Evolutionary conservation across 306 rosid genomes (phyloP), one percentile per base, ranked within the genome.

Genomic region (Crotalaria pallida): DNA sequence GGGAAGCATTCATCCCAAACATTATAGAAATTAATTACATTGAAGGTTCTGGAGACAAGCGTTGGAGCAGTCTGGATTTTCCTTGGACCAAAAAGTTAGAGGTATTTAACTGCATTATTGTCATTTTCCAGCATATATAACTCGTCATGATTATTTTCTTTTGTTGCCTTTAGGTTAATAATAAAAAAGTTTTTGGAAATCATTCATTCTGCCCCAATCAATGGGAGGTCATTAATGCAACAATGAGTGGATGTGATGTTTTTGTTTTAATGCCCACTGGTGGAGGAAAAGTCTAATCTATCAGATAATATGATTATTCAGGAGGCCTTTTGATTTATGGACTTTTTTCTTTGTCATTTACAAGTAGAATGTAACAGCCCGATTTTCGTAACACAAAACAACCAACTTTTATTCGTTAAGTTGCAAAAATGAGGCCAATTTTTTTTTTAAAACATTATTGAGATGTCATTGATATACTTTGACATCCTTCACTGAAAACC

Each of bases 241-340:
- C 99, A 11, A 88, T 94, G 97, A 94, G 92, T 62, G 96, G 97
- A 67, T 84, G 31, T 85, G 99, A 94, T 85, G 99, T 91, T 79
- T 94, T 94, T 57, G 99, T 94, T 77, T 79, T 94, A 77, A 94
- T 94, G 99, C 99, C 99, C 51, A 94, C 99, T 15, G 99, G 99
- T 74, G 97, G 97, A 74, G 99, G 99, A 57, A 94, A 94, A 94
- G 99, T 86, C 58, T 94, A 77, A 94, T 97, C 40, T 94, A 94
- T 80, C 99, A 94, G 99, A 97, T 94, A 87, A 77, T 79, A 24
- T 18, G 19, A 43, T 53, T 49, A 72, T 58, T 58, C 77, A 11
- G n/a, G 41, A 43, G 64, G 53, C 59, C 67, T 64, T 63, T 43
- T 61, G 57, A 67, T 51, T 71, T 48, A 21, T 22, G 52, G 64